phyloP scores from a whole-genome alignment of 371 early-diverging fungal genomes.

The Haplosporangium sp. region DNA sequence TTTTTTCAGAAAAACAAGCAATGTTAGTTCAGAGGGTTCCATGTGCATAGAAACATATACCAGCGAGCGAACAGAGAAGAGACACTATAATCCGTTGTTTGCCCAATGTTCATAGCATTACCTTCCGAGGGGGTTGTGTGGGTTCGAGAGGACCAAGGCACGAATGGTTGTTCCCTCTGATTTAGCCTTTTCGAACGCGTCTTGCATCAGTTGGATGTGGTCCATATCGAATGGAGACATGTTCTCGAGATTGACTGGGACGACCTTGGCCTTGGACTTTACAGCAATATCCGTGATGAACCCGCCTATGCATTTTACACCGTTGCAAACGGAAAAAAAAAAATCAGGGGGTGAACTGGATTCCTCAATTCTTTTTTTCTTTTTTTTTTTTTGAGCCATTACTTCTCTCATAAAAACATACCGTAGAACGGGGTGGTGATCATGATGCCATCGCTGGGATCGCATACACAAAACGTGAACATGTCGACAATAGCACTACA shows the following conservation, averaged over 20 bases:
- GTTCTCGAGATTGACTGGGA: slow-evolving; percentile 59
- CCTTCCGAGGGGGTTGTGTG: slow-evolving; percentile 74
- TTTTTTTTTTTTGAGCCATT: background rate
- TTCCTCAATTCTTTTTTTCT: background rate
- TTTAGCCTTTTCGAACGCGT: slow-evolving; percentile 52
- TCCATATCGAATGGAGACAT: slow-evolving; percentile 52
- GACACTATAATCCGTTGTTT: background rate
- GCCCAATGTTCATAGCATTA: slow-evolving; percentile 4
- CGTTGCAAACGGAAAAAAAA: background rate
- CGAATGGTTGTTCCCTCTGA: slow-evolving; percentile 58
- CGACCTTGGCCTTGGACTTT: slow-evolving; percentile 62
- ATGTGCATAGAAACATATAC: background rate
- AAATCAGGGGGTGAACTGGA: background rate
- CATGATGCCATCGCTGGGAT: slow-evolving; percentile 80
- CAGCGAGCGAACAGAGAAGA: background rate
- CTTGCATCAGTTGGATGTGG: slow-evolving; percentile 58
- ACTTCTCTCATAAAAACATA: background rate
- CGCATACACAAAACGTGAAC: slow-evolving; percentile 67
- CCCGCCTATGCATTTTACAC: slow-evolving; percentile 54
- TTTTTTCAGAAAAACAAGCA: slow-evolving; percentile 3
- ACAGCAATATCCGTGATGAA: slow-evolving; percentile 71
- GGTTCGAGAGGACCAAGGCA: slow-evolving; percentile 74
- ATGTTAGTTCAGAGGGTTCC: background rate
- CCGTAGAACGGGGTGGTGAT: slow-evolving; percentile 80
- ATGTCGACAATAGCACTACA: slow-evolving; percentile 73